Percentiles rank a stretch among this genome's conserved stretches.
These are phyloP conservation scores for Solanum bulbocastanum DNA, from an alignment of 257 asterid species.

Conservation along the genomic window DNA sequence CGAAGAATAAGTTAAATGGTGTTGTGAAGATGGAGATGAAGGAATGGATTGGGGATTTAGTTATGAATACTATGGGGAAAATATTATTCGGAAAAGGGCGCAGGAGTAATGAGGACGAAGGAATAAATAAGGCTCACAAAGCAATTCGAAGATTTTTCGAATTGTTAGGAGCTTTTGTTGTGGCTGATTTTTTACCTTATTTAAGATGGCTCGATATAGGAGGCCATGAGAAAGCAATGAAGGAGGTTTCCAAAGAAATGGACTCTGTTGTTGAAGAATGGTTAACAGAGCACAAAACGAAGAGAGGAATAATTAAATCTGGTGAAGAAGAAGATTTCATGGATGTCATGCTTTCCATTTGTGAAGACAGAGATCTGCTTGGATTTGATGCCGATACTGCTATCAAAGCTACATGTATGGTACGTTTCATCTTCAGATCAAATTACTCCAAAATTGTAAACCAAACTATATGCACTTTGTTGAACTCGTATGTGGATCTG, in stretches of 20 bases:
- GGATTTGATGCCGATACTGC: conserved; percentile 12
- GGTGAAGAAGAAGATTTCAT: conserved; percentile 11
- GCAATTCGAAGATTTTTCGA: conserved; percentile 11
- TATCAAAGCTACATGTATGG: conserved; percentile 22
- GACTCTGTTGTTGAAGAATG: conserved; percentile 17
- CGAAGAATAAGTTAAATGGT: background rate
- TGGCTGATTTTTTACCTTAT: conserved; percentile 16
- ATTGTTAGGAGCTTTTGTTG: background rate
- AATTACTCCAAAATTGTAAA: background rate
- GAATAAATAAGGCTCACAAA: conserved; percentile 1
- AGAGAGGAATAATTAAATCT: background rate
- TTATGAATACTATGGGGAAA: conserved; percentile 6
- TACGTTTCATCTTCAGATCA: background rate
- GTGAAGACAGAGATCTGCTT: background rate
- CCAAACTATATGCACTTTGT: too few species aligned
- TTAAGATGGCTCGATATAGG: conserved; percentile 19
- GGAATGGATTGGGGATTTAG: conserved; percentile 15
- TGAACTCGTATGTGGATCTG: background rate
- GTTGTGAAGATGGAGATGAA: conserved; percentile 15
- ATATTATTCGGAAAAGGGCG: conserved; percentile 16
- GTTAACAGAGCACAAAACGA: conserved; percentile 18
- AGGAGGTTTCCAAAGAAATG: conserved; percentile 7
- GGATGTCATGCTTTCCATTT: conserved; percentile 14
- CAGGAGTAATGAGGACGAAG: background rate
- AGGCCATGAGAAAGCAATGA: conserved; percentile 23